These are phyloP conservation scores for Solanum corneliomulleri DNA, from an alignment of 257 asterid species.

Conservation along the genomic window DNA sequence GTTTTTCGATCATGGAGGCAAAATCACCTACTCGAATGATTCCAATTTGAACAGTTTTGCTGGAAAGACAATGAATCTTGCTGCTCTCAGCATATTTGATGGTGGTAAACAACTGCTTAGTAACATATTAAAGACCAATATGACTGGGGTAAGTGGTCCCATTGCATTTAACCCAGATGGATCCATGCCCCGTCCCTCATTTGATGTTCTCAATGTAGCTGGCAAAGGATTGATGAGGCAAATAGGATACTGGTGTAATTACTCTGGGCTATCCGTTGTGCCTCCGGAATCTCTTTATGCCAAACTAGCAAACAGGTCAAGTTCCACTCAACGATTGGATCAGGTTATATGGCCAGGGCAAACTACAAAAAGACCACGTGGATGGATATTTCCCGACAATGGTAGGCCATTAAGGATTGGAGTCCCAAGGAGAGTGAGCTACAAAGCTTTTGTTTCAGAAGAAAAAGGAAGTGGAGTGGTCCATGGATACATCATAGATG, in stretches of 20 bases:
- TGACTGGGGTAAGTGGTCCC: conserved; percentile 60
- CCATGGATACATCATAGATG: conserved; percentile 63
- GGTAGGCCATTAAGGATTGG: conserved; percentile 65
- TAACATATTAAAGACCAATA: conserved; percentile 37
- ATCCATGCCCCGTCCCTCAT: conserved; percentile 43
- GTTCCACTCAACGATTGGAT: conserved; percentile 36
- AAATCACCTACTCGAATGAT: conserved; percentile 45
- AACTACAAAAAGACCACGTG: conserved; percentile 47
- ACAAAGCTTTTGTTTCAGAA: conserved; percentile 39
- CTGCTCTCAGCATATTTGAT: conserved; percentile 49
- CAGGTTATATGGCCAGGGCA: conserved; percentile 64
- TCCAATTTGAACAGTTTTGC: conserved; percentile 20
- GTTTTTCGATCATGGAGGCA: conserved; percentile 47
- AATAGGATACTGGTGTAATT: conserved; percentile 79
- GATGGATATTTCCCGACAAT: conserved; percentile 69
- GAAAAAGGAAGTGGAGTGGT: conserved; percentile 21
- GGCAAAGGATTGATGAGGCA: conserved; percentile 27
- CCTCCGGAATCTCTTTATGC: conserved; percentile 52
- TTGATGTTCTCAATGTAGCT: conserved; percentile 56
- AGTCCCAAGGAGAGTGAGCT: conserved; percentile 58
- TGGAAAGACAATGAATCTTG: conserved; percentile 39
- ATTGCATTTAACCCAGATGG: conserved; percentile 38
- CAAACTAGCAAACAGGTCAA: conserved; percentile 39
- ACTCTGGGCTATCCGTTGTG: conserved; percentile 63
- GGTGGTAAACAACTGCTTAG: conserved; percentile 44